Conservation (phyloP, 371 early-diverging fungal genomes). For the Enterocytospora artemiae region DNA sequence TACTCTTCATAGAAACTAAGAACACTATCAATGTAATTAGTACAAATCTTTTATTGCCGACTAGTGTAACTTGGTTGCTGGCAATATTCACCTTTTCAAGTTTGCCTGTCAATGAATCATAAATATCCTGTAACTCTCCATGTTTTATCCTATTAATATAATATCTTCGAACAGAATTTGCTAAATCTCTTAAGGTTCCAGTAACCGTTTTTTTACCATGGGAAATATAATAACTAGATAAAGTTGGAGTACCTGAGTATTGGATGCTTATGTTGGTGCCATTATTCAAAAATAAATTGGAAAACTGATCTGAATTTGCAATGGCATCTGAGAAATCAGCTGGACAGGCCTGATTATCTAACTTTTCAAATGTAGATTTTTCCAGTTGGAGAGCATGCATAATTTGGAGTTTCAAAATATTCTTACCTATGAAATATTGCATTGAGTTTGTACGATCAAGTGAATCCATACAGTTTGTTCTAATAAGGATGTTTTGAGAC, state of each 20-base stretch:
- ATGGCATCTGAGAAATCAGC: conserved; percentile 11
- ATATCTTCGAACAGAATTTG: conserved; percentile 51
- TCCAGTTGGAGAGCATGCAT: too few species aligned
- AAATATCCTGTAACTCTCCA: conserved; percentile 47
- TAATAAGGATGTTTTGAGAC: conserved; percentile 68
- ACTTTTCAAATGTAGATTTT: too few species aligned
- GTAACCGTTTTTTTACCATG: conserved; percentile 70
- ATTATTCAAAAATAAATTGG: conserved; percentile 90
- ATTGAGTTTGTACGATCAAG: conserved; percentile 96
- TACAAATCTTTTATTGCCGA: too few species aligned
- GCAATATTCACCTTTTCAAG: background rate
- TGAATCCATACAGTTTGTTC: conserved; percentile 98
- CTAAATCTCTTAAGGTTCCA: conserved; percentile 41
- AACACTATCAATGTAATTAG: too few species aligned
- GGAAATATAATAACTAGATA: conserved; percentile 85
- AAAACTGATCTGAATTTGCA: conserved; percentile 59
- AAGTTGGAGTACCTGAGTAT: conserved; percentile 91
- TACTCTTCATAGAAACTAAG: too few species aligned
- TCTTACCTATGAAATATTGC: conserved; percentile 81
- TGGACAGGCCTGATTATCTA: conserved; percentile 8
- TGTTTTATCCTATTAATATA: conserved; percentile 53
- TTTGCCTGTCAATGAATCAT: conserved; percentile 51
- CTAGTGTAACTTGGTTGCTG: too few species aligned
- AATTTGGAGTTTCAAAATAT: conserved; percentile 66
- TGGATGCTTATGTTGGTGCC: conserved; percentile 81